Conservation (phyloP, 2,329 filamentous ascomycete species). For the Colletotrichum scovillei region DNA sequence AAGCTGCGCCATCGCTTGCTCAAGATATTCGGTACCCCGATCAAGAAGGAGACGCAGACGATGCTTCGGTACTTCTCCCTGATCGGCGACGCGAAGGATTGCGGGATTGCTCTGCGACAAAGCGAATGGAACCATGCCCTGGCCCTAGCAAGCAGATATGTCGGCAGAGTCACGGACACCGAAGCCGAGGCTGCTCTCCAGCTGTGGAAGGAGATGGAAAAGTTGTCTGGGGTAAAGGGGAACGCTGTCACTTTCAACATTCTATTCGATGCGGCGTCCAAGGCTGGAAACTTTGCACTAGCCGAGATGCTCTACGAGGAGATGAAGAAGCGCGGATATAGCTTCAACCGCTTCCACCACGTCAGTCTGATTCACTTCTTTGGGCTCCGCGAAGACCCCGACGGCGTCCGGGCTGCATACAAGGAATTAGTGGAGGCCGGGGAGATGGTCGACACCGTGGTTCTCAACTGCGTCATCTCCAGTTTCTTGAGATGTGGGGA, state of each 20-base stretch:
- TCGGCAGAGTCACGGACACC: constrained; percentile 65
- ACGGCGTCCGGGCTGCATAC: constrained; percentile 82
- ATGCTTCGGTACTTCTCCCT: constrained; percentile 88
- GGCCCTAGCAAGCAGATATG: constrained; percentile 80
- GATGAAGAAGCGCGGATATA: constrained; percentile 76
- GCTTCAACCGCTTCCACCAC: constrained; percentile 82
- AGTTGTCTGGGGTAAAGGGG: constrained; percentile 70
- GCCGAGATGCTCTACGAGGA: constrained; percentile 88
- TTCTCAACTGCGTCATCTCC: constrained; percentile 87
- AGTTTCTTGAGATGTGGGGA: constrained; percentile 83
- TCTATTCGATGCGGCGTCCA: constrained; percentile 88
- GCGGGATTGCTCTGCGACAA: constrained; percentile 74
- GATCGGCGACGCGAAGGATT: constrained; percentile 83
- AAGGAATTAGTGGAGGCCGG: constrained; percentile 84
- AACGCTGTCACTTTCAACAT: constrained; percentile 92
- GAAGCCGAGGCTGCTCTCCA: constrained; percentile 77
- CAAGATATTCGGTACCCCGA: constrained; percentile 73
- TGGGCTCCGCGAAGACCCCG: constrained; percentile 78
- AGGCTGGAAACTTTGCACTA: constrained; percentile 84
- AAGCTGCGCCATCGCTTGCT: constrained; percentile 72
- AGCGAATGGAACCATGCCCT: constrained; percentile 88
- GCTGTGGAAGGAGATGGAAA: constrained; percentile 93
- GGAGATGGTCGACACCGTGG: constrained; percentile 88
- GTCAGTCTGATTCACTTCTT: constrained; percentile 87
- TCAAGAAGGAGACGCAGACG: constrained; percentile 64